Conservation (phyloP, 768 basidiomycete genomes). For the Boletus sensibilis region DNA sequence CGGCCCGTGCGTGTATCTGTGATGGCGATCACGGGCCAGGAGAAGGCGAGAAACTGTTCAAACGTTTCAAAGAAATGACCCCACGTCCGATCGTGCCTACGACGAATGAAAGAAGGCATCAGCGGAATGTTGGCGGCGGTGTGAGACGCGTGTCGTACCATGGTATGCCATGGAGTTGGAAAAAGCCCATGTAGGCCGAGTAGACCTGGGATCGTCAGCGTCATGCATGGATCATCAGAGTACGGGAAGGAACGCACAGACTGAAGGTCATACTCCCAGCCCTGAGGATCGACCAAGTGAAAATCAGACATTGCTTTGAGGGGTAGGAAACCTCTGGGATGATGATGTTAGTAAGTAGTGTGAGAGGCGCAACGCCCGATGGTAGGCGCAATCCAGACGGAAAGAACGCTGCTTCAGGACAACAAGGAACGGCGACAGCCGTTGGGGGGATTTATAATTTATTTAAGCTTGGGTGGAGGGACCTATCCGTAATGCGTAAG, state of each 20-base stretch:
- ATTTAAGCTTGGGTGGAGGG: constrained; percentile 2
- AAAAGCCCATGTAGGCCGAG: constrained; percentile 76
- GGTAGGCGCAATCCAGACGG: background rate
- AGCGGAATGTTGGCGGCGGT: background rate
- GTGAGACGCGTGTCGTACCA: constrained; percentile 44
- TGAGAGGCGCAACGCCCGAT: background rate
- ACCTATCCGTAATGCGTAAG: constrained; percentile 19
- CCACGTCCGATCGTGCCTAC: constrained; percentile 80
- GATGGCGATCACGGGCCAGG: constrained; percentile 79
- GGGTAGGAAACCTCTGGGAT: background rate
- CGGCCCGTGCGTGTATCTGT: constrained; percentile 71
- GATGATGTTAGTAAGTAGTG: background rate
- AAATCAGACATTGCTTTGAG: constrained; percentile 56
- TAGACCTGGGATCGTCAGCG: constrained; percentile 44
- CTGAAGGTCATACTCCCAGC: constrained; percentile 80
- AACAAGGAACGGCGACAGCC: background rate
- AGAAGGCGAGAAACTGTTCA: constrained; percentile 75
- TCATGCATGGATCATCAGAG: background rate
- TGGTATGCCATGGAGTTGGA: constrained; percentile 65
- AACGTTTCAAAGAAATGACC: constrained; percentile 76
- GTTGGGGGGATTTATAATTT: constrained; percentile 17
- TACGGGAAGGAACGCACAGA: constrained; percentile 49
- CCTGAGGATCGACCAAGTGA: constrained; percentile 68
- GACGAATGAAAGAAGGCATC: background rate
- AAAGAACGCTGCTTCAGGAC: background rate